Evolutionary conservation across 169 alveolate genomes (phyloP).

Genomic region (Plasmodium coatneyi): DNA sequence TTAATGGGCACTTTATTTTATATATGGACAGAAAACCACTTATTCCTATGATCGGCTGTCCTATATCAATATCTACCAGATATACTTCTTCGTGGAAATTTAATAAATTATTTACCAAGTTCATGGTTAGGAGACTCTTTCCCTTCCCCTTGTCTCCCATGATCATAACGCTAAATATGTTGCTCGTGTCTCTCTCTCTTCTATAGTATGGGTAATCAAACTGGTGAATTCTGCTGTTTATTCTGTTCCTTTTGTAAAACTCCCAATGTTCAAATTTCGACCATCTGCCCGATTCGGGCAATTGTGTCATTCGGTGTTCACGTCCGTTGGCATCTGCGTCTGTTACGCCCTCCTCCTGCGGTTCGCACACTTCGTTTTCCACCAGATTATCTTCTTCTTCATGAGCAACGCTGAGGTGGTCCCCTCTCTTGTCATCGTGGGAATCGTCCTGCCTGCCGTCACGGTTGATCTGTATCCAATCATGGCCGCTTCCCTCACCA

Average conservation of each 20-base stretch:
- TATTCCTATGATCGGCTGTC: conserved; percentile 62
- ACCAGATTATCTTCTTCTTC: not conserved
- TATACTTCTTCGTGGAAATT: conserved; percentile 23
- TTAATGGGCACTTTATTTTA: conserved; percentile 30
- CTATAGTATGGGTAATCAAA: not conserved
- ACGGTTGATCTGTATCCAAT: not conserved
- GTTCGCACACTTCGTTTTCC: not conserved
- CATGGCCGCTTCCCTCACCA: not conserved
- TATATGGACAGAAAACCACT: conserved; percentile 52
- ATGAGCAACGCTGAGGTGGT: not conserved
- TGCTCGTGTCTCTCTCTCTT: not conserved
- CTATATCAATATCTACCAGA: conserved; percentile 51
- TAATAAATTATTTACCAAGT: conserved; percentile 36
- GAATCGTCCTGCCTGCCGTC: not conserved
- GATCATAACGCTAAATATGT: conserved; percentile 10
- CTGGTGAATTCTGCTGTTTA: not conserved
- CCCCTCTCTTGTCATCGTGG: not conserved
- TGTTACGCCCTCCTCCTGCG: not conserved
- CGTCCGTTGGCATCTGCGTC: not conserved
- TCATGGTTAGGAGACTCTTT: conserved; percentile 26
- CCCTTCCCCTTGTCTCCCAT: conserved; percentile 68
- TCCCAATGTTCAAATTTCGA: not conserved
- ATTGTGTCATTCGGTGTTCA: not conserved
- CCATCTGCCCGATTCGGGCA: not conserved
- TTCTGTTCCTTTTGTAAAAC: not conserved